These are phyloP conservation scores for Aurantiochytrium sp. DNA, from an alignment of 108 stramenopile species.

Conservation along the genomic window DNA sequence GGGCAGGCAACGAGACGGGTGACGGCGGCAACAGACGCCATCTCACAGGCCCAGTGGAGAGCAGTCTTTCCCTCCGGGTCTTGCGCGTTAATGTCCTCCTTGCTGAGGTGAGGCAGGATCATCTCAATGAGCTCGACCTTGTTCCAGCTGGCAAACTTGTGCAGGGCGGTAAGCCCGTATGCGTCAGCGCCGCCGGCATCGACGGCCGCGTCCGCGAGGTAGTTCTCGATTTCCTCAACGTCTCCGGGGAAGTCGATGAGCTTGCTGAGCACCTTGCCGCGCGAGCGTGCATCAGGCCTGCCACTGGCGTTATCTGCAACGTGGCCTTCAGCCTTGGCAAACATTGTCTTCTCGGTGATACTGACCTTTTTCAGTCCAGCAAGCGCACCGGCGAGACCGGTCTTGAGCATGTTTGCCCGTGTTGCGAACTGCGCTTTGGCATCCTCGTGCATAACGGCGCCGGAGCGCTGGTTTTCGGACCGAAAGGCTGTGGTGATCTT, in stretches of 20 bases:
- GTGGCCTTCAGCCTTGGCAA: neutral
- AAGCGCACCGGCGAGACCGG: neutral
- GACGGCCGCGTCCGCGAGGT: neutral
- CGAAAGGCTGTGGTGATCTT: neutral
- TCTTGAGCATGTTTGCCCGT: slow-evolving; percentile 5
- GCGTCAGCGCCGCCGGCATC: slow-evolving; percentile 25
- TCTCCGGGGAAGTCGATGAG: slow-evolving; percentile 37
- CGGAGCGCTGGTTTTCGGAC: neutral
- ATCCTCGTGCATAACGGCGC: neutral
- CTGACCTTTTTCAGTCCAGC: neutral
- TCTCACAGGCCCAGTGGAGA: slow-evolving; percentile 37
- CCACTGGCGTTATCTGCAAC: neutral
- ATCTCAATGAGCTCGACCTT: slow-evolving; percentile 29
- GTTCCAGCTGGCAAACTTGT: slow-evolving; percentile 41
- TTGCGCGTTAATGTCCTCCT: neutral
- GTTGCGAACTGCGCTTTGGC: neutral
- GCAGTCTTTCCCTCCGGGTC: slow-evolving; percentile 27
- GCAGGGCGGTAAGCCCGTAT: slow-evolving; percentile 31
- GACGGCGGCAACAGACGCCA: slow-evolving; percentile 28
- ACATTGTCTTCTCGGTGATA: slow-evolving; percentile 26
- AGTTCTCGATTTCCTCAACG: neutral
- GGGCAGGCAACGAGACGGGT: neutral
- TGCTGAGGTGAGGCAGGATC: slow-evolving; percentile 18
- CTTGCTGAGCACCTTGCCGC: slow-evolving; percentile 26
- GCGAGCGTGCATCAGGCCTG: neutral